A percentile compares a stretch with the other conserved stretches of the same genome.
phyloP scores from a whole-genome alignment of 805 yeast genomes.

The Debaryomyces hansenii region DNA sequence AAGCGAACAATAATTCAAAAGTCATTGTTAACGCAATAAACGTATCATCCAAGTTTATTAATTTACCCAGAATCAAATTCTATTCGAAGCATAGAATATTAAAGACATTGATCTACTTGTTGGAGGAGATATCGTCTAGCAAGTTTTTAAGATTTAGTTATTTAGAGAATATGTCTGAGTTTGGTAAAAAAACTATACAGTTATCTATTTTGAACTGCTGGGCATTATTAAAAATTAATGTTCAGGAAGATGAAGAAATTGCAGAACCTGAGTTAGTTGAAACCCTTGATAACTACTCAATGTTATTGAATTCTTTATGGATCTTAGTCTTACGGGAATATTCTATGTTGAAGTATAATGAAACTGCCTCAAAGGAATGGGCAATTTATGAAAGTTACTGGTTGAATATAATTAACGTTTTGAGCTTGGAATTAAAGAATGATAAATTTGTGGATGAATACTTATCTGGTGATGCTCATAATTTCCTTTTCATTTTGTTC shows the following conservation, averaged over 20 bases:
- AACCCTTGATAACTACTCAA: slow-evolving; percentile 56
- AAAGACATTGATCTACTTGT: slow-evolving; percentile 61
- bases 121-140: slow-evolving; percentile 56
- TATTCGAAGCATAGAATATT: slow-evolving; percentile 52
- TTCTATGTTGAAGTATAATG: slow-evolving; percentile 61
- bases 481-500: slow-evolving; percentile 75
- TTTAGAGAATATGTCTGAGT: slow-evolving; percentile 46
- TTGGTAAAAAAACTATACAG: slow-evolving; percentile 52
- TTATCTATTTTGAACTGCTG: slow-evolving; percentile 67
- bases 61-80: slow-evolving; percentile 42
- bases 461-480: slow-evolving; percentile 56
- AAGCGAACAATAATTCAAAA: slow-evolving; percentile 65
- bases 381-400: slow-evolving; percentile 61
- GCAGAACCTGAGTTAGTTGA: slow-evolving; percentile 46
- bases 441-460: slow-evolving; percentile 47
- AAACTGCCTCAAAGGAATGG: slow-evolving; percentile 38
- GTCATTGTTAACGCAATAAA: slow-evolving; percentile 76
- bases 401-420: slow-evolving; percentile 75
- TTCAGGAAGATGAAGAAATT: slow-evolving; percentile 19
- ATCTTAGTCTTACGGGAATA: slow-evolving; percentile 70
- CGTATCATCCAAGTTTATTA: slow-evolving; percentile 73
- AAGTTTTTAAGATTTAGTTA: slow-evolving; percentile 55
- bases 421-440: slow-evolving; percentile 61
- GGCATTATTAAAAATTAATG: slow-evolving; percentile 56
- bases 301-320: slow-evolving; percentile 75